Percentiles rank a stretch among this genome's conserved stretches.
Evolutionary conservation across 2,329 filamentous ascomycete genomes (phyloP).

Genomic region (Penicillium fuscoglaucum): DNA sequence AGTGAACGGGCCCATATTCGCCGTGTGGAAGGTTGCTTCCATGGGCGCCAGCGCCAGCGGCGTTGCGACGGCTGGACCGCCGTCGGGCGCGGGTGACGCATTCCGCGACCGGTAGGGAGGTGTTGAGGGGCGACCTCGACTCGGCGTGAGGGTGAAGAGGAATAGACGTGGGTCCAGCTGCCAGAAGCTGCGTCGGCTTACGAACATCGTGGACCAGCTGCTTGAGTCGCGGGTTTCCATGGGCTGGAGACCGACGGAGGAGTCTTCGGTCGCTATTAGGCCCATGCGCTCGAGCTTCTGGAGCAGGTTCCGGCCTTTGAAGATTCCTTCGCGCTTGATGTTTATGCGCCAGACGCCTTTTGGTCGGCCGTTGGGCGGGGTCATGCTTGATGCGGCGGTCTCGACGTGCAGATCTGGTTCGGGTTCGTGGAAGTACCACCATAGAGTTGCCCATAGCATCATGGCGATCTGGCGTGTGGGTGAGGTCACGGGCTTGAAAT

Average conservation of each 20-base stretch:
- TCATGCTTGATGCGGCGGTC: constrained; percentile 63
- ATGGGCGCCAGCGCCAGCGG: constrained; percentile 11
- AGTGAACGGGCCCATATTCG: constrained; percentile 31
- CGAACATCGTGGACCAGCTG: constrained; percentile 79
- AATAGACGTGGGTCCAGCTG: constrained; percentile 85
- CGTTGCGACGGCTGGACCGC: constrained; percentile 16
- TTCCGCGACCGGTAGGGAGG: constrained; percentile 55
- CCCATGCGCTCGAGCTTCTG: constrained; percentile 95
- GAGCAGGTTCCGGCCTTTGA: constrained; percentile 78
- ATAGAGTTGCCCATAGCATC: constrained; percentile 93
- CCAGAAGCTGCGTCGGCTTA: constrained; percentile 82
- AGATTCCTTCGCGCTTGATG: constrained; percentile 82
- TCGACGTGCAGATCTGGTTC: constrained; percentile 66
- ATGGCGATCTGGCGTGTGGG: constrained; percentile 88
- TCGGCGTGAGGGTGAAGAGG: constrained; percentile 76
- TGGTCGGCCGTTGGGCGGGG: constrained; percentile 69
- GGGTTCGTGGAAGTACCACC: constrained; percentile 95
- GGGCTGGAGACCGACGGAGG: constrained; percentile 65
- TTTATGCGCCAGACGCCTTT: constrained; percentile 83
- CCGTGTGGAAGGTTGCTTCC: constrained; percentile 39
- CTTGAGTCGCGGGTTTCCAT: constrained; percentile 62
- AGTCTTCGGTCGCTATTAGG: constrained; percentile 73
- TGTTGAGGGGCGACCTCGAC: constrained; percentile 47
- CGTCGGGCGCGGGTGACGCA: constrained; percentile 49
- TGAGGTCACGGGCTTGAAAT: constrained; percentile 77